Evolutionary conservation across 176 grass and related monocot genomes (phyloP).

Genomic region (Chloris gayana): DNA sequence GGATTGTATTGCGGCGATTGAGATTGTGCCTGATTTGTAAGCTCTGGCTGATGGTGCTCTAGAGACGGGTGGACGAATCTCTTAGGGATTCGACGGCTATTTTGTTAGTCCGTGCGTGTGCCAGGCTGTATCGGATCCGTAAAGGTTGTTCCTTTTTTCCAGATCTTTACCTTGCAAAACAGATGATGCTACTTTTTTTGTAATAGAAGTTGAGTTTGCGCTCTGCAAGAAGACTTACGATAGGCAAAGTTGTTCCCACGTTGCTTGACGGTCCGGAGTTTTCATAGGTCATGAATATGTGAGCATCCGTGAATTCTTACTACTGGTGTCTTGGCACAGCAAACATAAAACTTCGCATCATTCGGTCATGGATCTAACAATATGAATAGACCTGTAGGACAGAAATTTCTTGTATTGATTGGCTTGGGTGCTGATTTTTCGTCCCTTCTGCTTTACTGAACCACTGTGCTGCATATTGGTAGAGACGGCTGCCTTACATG

Average conservation of each 20-base stretch:
- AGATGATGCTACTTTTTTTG: background rate
- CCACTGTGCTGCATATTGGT: background rate
- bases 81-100: background rate
- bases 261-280: background rate
- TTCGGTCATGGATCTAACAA: background rate
- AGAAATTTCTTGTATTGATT: background rate
- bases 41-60: background rate
- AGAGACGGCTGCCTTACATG: background rate
- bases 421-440: background rate
- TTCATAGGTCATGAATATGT: background rate
- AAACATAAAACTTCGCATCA: background rate
- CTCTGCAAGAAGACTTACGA: background rate
- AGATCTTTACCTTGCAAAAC: slow-evolving; percentile 15
- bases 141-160: slow-evolving; percentile 4
- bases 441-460: background rate
- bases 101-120: background rate
- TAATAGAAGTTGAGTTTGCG: background rate
- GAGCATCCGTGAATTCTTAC: background rate
- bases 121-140: background rate
- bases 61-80: background rate
- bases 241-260: background rate
- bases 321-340: background rate
- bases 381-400: background rate
- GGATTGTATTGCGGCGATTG: background rate
- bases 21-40: background rate